Base-by-base conservation (phyloP, 2,329 filamentous ascomycete genomes). In the Atkinsonella texensis region DNA sequence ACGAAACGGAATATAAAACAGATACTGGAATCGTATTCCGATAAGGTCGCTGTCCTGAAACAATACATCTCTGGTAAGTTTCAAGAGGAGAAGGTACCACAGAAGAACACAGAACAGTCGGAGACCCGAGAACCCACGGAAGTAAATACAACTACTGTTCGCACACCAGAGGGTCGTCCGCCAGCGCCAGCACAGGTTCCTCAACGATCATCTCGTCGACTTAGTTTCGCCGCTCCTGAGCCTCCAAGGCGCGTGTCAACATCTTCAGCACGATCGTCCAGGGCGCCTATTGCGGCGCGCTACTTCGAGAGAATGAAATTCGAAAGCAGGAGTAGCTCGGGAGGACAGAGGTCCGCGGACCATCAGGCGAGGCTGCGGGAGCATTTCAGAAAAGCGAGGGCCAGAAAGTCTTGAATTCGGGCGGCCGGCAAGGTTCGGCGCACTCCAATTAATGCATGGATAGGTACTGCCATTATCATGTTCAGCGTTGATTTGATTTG, bases 11-110 rank as follows among this genome's bases (percentile, higher is more conserved):
- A 68, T 42, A 54, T 75, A 4, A 57, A 62, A 1, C 56, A 57
- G 11, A 63, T 72, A 6, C 56, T 70, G 11, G 54, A 58, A 1
- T 57, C 55, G 3, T 72, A 72, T 33, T 60, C 64, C 0, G 56
- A 64, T 2, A 62, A 70, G 46, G 63, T 65, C 6, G 57, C 56
- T 13, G 49, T 54, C 3, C 58, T 55, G 39, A 44, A 51, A 33
- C 13, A 33, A 23, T 44, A 46, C 20, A 51, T 52, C 20, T 47
- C 51, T 40, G 47, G 12, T 32, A 17, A 48, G 11, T n/a, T 44
- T 2, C 41, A 18, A 20, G n/a, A 45, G 49, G 20, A 46, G 17
- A 39, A 17, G 11, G 17, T 15, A 17, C 10, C 3, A 3, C 11
- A 31, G 12, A 38, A 12, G 12, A 20, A 40, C 31, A 8, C 15